Evolutionary conservation across 345 rosid genomes (phyloP).

Genomic region (Euphorbia lathyris): DNA sequence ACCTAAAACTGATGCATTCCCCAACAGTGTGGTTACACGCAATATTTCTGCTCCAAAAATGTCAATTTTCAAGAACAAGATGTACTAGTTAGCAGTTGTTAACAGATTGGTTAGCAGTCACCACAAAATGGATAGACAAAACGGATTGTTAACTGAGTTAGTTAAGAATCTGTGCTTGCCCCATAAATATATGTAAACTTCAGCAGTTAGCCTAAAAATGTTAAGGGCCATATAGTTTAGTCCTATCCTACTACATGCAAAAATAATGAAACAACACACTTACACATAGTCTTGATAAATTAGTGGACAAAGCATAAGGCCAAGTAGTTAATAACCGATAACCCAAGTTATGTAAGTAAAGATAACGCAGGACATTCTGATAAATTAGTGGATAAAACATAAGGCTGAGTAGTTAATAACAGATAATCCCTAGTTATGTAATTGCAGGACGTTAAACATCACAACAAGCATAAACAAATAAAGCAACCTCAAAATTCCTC

Average conservation of each 20-base stretch:
- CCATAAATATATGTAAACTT: constrained; percentile 23
- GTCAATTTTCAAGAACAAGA: constrained; percentile 95
- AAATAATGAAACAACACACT: constrained; percentile 6
- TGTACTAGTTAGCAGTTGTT: constrained; percentile 88
- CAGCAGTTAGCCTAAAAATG: constrained; percentile 24
- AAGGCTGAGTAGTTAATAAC: neutral
- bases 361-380: neutral
- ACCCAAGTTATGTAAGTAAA: neutral
- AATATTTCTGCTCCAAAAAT: constrained; percentile 96
- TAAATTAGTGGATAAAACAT: constrained; percentile 7
- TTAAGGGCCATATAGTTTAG: constrained; percentile 15
- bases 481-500: neutral
- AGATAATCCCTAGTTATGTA: too few relatives aligned
- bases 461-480: neutral
- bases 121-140: constrained; percentile 52
- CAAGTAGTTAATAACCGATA: neutral
- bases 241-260: constrained; percentile 3
- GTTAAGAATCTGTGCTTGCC: constrained; percentile 39
- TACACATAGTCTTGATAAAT: constrained; percentile 2
- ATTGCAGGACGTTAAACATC: neutral
- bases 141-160: constrained; percentile 51
- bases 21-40: constrained; percentile 99
- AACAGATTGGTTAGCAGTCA: constrained; percentile 60
- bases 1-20: constrained; percentile 98
- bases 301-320: constrained; percentile 5